phyloP scores from a whole-genome alignment of 2,329 filamentous ascomycete genomes.

The Balansia obtecta region DNA sequence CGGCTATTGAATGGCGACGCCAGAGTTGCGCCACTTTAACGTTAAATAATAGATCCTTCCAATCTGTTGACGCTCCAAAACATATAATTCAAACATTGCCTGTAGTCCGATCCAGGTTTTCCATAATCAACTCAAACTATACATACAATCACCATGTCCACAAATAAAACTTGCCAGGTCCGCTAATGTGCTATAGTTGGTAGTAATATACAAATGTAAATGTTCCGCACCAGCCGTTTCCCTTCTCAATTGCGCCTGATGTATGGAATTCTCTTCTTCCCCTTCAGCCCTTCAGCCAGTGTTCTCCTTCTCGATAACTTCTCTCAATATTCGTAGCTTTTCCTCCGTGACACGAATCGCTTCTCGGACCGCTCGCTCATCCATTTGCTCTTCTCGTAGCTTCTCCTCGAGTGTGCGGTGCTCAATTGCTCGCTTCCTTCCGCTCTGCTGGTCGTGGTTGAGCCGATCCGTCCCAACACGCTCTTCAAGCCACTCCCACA shows the following conservation, averaged over 20 bases:
- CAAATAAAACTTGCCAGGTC: conserved; percentile 2
- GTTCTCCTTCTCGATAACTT: conserved; percentile 45
- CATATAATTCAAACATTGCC: too few species aligned
- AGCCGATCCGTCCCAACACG: conserved; percentile 59
- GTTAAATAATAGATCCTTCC: too few species aligned
- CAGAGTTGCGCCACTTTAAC: too few species aligned
- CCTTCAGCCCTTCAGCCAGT: not conserved
- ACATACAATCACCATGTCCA: not conserved
- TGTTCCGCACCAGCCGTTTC: not conserved
- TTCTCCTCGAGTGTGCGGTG: conserved; percentile 47
- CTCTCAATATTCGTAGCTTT: conserved; percentile 64
- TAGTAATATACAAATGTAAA: conserved; percentile 4
- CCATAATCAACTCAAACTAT: not conserved
- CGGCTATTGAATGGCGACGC: too few species aligned
- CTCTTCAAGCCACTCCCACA: conserved; percentile 92
- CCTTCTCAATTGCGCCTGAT: not conserved
- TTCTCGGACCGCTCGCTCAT: conserved; percentile 61
- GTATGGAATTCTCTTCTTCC: not conserved
- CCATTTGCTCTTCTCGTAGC: conserved; percentile 48
- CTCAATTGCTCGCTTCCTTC: conserved; percentile 37
- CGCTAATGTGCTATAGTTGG: conserved; percentile 1
- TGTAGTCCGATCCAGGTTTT: too few species aligned
- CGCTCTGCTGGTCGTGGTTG: conserved; percentile 20
- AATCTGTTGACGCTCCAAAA: too few species aligned
- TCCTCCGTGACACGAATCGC: conserved; percentile 81